A percentile compares a stretch with the other conserved stretches of the same genome.
Evolutionary conservation across 1,139 yeast genomes (phyloP).

Genomic region (Yamadazyma songkhlaensis): DNA sequence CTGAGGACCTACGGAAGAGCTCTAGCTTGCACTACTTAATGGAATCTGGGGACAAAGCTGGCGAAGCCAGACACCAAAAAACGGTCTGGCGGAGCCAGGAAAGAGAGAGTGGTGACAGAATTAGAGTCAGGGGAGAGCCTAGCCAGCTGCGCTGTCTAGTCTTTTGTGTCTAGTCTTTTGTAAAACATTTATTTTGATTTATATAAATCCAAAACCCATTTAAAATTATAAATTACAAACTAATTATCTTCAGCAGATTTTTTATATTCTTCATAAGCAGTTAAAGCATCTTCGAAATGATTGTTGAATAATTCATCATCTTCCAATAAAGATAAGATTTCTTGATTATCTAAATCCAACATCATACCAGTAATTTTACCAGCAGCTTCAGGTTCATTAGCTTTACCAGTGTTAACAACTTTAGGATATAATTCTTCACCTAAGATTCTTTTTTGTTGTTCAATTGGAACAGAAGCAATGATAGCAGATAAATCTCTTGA

Average conservation of each 20-base stretch:
- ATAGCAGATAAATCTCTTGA: conserved; percentile 52
- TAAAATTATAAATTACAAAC: conserved; percentile 12
- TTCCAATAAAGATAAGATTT: conserved; percentile 83
- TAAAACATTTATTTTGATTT: conserved; percentile 20
- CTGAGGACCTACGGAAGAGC: too few relatives aligned
- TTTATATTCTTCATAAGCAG: conserved; percentile 88
- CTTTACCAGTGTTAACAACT: conserved; percentile 86
- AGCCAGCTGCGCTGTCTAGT: too few relatives aligned
- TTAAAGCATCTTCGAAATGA: conserved; percentile 92
- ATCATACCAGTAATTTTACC: conserved; percentile 99
- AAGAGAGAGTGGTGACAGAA: too few relatives aligned
- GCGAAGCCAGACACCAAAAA: too few relatives aligned
- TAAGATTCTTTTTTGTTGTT: conserved; percentile 93
- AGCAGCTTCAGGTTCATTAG: conserved; percentile 89
- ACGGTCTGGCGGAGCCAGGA: too few relatives aligned
- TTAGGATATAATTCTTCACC: conserved; percentile 98
- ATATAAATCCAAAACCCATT: conserved; percentile 33
- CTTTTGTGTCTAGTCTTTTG: too few relatives aligned
- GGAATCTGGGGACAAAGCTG: too few relatives aligned
- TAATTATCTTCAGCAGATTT: conserved; percentile 36
- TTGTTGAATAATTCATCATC: conserved; percentile 87
- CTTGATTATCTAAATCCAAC: conserved; percentile 91
- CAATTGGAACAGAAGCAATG: conserved; percentile 67
- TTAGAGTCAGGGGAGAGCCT: too few relatives aligned
- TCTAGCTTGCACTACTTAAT: too few relatives aligned